Base-by-base conservation (phyloP, 495 filamentous ascomycete species). In the Aspergillus campestris region DNA sequence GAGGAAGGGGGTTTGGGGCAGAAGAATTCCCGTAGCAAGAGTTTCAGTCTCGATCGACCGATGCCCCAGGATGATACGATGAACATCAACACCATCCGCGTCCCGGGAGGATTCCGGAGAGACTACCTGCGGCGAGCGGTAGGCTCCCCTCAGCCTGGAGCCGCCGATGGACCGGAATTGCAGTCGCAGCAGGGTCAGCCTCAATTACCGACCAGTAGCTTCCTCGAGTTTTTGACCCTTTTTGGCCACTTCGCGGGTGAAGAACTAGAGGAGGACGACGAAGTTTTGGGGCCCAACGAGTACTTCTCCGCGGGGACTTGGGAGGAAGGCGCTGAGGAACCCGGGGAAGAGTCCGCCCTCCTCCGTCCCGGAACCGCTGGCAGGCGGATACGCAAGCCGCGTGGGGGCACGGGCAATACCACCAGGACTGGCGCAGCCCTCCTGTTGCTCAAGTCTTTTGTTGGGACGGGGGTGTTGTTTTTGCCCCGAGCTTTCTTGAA, bases 181-280 rank as follows among this genome's bases (percentile, higher is more conserved):
- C 65, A 46, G 61, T 64, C 48, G 59, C 61, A 57, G 58, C 40
- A 54, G 50, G 40, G 65, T 62, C 74, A 72, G 18, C 80, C 79
- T 32, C 81, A 78, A 40, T 68, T 94, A 11, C 79, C 95, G 36
- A 94, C 92, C 9, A 87, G 65, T 51, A 97, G 83, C 64, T 98
- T 98, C 56, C 79, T 96, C 36, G 94, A 98, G 59, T 98, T 97
- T 53, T 62, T 98, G 40, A 89, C 85, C 7, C 72, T 98, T 11
- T 96, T 95, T 53, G 92, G 94, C 4, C 94, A 97, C 66, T 98
- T 97, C 61, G 92, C 92, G 11, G 92, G 92, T 57, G 92, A 98
- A 64, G 81, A 94, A 58, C 74, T 98, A 6, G 89, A 95, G 62
- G 89, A 96, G 58, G 92, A 96, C 53, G 91, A 97, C 45, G 91